Evolutionary conservation across 345 rosid genomes (phyloP).

Genomic region (Pugionium dolabratum): DNA sequence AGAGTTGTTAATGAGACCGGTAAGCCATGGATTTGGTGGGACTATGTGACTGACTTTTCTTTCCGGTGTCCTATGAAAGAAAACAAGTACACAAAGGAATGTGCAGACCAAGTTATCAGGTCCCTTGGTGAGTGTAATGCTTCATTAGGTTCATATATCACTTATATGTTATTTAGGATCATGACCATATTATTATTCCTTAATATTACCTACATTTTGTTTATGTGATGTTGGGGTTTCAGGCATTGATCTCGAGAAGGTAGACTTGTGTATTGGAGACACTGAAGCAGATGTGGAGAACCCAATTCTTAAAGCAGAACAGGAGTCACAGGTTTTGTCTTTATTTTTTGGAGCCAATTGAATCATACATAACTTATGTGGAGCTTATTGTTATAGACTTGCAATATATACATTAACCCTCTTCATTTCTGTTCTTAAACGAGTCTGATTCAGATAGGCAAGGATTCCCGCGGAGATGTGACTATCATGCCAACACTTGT

Average conservation of each 20-base stretch:
- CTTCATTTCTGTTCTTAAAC: neutral
- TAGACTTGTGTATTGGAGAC: constrained; percentile 9
- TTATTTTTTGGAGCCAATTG: neutral
- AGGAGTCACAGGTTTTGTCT: constrained; percentile 17
- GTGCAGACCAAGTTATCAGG: constrained; percentile 21
- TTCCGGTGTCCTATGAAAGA: constrained; percentile 16
- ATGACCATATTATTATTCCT: too few species aligned
- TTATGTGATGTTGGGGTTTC: neutral
- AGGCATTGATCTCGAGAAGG: constrained; percentile 20
- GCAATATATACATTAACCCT: neutral
- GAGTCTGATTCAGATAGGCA: constrained; percentile 5
- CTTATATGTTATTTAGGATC: too few species aligned
- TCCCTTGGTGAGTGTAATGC: constrained; percentile 17
- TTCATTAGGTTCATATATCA: neutral
- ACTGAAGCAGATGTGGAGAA: constrained; percentile 17
- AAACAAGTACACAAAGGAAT: constrained; percentile 17
- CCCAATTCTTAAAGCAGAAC: constrained; percentile 13
- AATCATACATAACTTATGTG: neutral
- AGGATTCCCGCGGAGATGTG: constrained; percentile 18
- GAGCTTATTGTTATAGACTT: neutral
- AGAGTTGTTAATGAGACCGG: constrained; percentile 18
- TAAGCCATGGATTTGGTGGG: constrained; percentile 20
- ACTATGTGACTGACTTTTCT: constrained; percentile 16
- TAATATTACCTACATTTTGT: neutral
- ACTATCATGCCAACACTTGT: constrained; percentile 21